Percentiles rank a stretch among this genome's conserved stretches.
phyloP scores from a whole-genome alignment of 495 filamentous ascomycete species.

The Xylaria venustula region DNA sequence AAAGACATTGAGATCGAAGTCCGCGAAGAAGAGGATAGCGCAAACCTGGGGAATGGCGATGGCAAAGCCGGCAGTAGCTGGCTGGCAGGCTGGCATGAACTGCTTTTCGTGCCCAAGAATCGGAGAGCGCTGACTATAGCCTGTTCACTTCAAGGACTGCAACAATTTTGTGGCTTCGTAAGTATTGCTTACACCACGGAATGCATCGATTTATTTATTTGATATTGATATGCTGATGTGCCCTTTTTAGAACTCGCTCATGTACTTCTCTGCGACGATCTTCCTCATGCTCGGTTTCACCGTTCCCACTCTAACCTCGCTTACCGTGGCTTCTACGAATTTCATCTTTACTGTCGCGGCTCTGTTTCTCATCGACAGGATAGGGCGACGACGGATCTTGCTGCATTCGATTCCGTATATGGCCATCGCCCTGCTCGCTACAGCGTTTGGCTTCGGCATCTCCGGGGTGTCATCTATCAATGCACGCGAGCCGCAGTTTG shows the following conservation, averaged over 20 bases:
- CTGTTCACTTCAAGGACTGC: constrained; percentile 80
- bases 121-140: constrained; percentile 79
- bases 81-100: constrained; percentile 51
- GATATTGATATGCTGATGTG: too few species aligned
- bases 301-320: constrained; percentile 75
- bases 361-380: constrained; percentile 72
- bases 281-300: constrained; percentile 78
- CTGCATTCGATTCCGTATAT: constrained; percentile 85
- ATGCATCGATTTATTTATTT: background rate
- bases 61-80: constrained; percentile 24
- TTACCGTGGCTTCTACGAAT: constrained; percentile 81
- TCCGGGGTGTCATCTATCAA: constrained; percentile 27
- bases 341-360: constrained; percentile 77
- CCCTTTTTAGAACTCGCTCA: constrained; percentile 68
- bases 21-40: constrained; percentile 58
- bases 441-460: constrained; percentile 64
- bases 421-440: constrained; percentile 66
- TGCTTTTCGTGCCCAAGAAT: constrained; percentile 63
- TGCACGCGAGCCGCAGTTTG: constrained; percentile 13
- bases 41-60: constrained; percentile 30
- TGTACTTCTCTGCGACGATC: constrained; percentile 94
- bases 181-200: constrained; percentile 24
- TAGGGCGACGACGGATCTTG: constrained; percentile 79
- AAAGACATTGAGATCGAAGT: constrained; percentile 69
- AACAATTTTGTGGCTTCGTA: constrained; percentile 87